phyloP scores from a whole-genome alignment of 306 rosid genomes.

The Betula pendula region DNA sequence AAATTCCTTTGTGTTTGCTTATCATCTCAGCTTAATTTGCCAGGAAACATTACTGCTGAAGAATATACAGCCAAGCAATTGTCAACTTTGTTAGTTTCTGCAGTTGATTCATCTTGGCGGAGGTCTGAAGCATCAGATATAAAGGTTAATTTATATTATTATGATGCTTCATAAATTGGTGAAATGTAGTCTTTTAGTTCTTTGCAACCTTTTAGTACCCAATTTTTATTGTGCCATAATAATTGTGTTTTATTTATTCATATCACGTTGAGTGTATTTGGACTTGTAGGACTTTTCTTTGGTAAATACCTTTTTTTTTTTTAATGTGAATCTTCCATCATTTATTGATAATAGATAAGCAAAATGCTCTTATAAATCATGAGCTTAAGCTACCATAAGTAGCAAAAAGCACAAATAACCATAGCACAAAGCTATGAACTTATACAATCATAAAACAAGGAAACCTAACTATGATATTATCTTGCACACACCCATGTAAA shows the following conservation, averaged over 20 bases:
- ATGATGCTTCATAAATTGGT: constrained; percentile 5
- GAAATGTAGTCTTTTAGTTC: neutral
- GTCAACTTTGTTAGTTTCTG: constrained; percentile 69
- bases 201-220: neutral
- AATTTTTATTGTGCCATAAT: neutral
- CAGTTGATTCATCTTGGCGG: constrained; percentile 68
- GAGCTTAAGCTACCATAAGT: no score
- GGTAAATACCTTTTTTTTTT: no score
- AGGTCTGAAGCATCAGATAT: constrained; percentile 70
- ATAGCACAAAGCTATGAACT: no score
- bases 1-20: constrained; percentile 87
- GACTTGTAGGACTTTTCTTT: neutral
- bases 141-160: constrained; percentile 56
- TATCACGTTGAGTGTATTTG: neutral
- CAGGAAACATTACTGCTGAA: constrained; percentile 78
- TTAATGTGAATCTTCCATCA: no score
- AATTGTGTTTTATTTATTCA: neutral
- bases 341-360: no score
- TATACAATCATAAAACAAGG: no score
- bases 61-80: constrained; percentile 71
- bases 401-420: no score
- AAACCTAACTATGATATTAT: no score
- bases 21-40: constrained; percentile 95
- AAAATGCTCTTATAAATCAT: no score
- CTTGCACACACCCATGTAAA: no score